Percentiles rank a stretch among this genome's conserved stretches.
Conservation (phyloP, 176 grass and related monocot genomes). For the Oryza nivara region DNA sequence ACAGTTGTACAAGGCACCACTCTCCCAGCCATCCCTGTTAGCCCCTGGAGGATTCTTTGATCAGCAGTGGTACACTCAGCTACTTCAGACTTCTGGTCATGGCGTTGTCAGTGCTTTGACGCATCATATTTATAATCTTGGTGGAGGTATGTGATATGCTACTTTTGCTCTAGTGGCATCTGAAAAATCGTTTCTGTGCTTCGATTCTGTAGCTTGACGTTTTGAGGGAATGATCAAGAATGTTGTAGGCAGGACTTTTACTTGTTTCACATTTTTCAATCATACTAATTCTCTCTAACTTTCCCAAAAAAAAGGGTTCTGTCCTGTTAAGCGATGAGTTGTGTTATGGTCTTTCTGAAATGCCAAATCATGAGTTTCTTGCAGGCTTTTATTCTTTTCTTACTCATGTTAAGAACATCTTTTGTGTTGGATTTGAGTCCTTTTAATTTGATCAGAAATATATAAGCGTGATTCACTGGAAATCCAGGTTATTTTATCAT, state of each 20-base stretch:
- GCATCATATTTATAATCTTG: slow-evolving; percentile 86
- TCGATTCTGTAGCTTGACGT: background rate
- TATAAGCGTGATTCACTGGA: background rate
- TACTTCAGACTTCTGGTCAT: slow-evolving; percentile 68
- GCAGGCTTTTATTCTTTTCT: background rate
- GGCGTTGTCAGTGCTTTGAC: slow-evolving; percentile 66
- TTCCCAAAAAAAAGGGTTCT: background rate
- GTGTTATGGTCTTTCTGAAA: background rate
- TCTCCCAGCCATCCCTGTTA: slow-evolving; percentile 56
- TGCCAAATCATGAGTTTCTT: background rate
- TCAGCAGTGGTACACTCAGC: slow-evolving; percentile 76
- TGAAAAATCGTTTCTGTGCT: background rate
- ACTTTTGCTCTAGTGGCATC: slow-evolving; percentile 8
- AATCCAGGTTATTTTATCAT: background rate
- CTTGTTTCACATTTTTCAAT: background rate
- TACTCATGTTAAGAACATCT: background rate
- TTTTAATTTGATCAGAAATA: background rate
- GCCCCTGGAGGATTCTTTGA: slow-evolving; percentile 92
- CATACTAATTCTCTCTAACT: background rate
- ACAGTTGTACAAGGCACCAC: slow-evolving; percentile 56
- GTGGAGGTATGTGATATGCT: slow-evolving; percentile 60
- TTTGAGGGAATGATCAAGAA: background rate
- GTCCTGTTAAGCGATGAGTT: background rate
- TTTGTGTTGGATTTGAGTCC: background rate
- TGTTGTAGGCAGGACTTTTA: slow-evolving; percentile 1